Conservation (phyloP, 805 yeast genomes). For the Lachancea mirantina region DNA sequence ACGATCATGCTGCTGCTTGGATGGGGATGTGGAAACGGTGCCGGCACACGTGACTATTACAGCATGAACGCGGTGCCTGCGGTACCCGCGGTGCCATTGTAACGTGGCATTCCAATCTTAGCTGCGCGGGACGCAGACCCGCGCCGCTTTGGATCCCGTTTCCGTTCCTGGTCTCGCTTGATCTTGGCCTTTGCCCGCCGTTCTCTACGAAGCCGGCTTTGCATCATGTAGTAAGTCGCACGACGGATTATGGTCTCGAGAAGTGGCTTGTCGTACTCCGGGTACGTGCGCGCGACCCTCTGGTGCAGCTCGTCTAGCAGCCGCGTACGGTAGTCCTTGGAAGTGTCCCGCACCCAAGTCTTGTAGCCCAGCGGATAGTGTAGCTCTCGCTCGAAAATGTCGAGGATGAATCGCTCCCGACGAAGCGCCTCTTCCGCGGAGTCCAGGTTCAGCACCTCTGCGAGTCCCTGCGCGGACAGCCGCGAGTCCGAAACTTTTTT, state of each 20-base stretch:
- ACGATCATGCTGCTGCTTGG: too few relatives aligned
- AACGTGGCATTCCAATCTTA: neutral
- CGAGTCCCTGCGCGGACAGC: slow-evolving; percentile 49
- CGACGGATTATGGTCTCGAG: slow-evolving; percentile 71
- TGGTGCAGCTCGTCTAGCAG: slow-evolving; percentile 43
- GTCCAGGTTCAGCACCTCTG: slow-evolving; percentile 43
- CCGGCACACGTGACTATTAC: slow-evolving; percentile 2
- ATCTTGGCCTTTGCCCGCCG: slow-evolving; percentile 43
- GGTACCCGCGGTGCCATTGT: slow-evolving; percentile 1
- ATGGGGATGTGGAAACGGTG: slow-evolving; percentile 1
- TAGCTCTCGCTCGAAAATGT: slow-evolving; percentile 47
- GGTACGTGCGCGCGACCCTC: slow-evolving; percentile 41
- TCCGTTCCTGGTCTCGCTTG: slow-evolving; percentile 4
- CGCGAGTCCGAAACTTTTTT: slow-evolving; percentile 43
- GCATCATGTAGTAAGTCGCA: slow-evolving; percentile 77
- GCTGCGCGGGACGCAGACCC: neutral
- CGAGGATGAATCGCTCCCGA: slow-evolving; percentile 47
- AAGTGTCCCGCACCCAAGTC: slow-evolving; percentile 82
- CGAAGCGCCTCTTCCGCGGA: slow-evolving; percentile 48
- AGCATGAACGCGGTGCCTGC: slow-evolving; percentile 6
- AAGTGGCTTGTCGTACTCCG: slow-evolving; percentile 44
- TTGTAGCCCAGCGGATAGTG: slow-evolving; percentile 69
- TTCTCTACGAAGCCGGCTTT: slow-evolving; percentile 63
- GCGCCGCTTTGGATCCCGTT: slow-evolving; percentile 1
- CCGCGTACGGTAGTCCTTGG: slow-evolving; percentile 43